Conservation (phyloP, 345 rosid species). For the Citrus reticulata region DNA sequence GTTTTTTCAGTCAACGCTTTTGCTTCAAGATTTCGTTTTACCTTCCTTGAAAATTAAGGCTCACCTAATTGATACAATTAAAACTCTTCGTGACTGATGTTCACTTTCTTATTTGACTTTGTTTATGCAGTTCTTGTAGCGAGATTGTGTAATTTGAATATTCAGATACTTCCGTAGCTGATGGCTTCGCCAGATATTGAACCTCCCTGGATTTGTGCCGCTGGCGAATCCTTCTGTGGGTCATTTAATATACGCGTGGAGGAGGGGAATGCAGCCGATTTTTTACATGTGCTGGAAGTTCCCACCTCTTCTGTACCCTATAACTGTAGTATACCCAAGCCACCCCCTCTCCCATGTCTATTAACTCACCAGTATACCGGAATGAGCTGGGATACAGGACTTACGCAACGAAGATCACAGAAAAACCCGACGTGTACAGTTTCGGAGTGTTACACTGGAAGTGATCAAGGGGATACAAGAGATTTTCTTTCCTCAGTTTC, state of each 20-base stretch:
- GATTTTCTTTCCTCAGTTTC: no score
- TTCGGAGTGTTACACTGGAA: no score
- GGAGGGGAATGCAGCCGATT: constrained; percentile 37
- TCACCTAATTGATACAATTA: neutral
- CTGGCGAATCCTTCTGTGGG: constrained; percentile 33
- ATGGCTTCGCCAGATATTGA: constrained; percentile 58
- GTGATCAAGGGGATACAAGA: no score
- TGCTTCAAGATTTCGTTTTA: neutral
- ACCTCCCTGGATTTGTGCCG: constrained; percentile 34
- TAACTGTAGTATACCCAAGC: constrained; percentile 44
- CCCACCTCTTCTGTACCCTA: constrained; percentile 31
- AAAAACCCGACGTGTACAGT: no score
- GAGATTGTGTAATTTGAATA: neutral
- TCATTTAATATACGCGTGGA: constrained; percentile 27
- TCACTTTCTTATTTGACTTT: neutral
- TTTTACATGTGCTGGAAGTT: constrained; percentile 41
- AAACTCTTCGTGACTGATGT: neutral
- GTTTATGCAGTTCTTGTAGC: constrained; percentile 22
- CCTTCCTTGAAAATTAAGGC: neutral
- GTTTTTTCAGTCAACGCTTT: neutral
- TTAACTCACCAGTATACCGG: no score
- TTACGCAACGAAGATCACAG: no score
- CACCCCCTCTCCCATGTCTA: constrained; percentile 47
- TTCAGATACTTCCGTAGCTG: constrained; percentile 1
- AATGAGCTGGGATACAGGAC: no score